Conservation (phyloP, 1,139 yeast species). For the Suhomyces anneliseae region DNA sequence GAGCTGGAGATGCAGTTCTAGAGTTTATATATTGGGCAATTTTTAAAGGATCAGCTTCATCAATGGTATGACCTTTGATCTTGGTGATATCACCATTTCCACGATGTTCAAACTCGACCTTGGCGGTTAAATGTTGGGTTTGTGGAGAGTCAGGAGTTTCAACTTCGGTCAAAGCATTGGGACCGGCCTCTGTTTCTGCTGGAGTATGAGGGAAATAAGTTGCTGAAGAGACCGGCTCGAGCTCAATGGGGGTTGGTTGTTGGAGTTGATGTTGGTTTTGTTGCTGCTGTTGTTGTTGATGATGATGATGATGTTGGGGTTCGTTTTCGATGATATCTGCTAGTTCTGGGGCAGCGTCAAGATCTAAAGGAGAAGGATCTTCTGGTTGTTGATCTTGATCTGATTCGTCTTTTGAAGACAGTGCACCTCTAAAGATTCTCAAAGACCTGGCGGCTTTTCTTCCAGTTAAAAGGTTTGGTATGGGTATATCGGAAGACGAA, state of each 20-base stretch:
- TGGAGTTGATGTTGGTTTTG: neutral
- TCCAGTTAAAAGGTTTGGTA: constrained; percentile 25
- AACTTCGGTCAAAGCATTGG: neutral
- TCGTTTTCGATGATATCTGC: neutral
- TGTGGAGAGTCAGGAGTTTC: constrained; percentile 7
- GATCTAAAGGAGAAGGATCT: neutral
- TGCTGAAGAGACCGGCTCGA: constrained; percentile 63
- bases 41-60: constrained; percentile 4
- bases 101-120: constrained; percentile 38
- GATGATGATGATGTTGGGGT: neutral
- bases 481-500: constrained; percentile 9
- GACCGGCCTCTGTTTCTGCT: constrained; percentile 18
- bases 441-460: constrained; percentile 43
- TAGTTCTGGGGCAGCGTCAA: neutral
- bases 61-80: constrained; percentile 13
- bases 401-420: constrained; percentile 13
- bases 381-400: neutral
- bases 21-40: constrained; percentile 7
- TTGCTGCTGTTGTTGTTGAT: neutral
- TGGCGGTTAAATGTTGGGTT: constrained; percentile 39
- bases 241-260: constrained; percentile 4
- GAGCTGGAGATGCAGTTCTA: constrained; percentile 5
- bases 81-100: constrained; percentile 33
- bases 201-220: constrained; percentile 65
- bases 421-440: constrained; percentile 33